Percentiles rank a stretch among this genome's conserved stretches.
These are phyloP conservation scores for Podospora conica DNA, from an alignment of 495 filamentous ascomycete species.

Conservation along the genomic window DNA sequence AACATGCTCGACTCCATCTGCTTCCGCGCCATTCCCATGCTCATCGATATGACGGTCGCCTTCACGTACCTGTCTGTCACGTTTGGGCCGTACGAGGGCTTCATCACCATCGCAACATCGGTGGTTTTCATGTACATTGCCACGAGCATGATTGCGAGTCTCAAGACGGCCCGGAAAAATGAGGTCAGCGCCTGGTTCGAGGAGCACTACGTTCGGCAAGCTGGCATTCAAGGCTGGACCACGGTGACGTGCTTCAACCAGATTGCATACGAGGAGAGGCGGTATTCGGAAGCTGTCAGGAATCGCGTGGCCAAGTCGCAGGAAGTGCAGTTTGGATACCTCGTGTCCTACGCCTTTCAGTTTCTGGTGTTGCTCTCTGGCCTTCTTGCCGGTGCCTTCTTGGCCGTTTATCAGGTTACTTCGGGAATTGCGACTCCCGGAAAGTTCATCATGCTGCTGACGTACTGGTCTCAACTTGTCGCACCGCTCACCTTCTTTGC, in stretches of 20 bases:
- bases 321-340: constrained; percentile 36
- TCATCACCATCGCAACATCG: constrained; percentile 58
- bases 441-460: constrained; percentile 62
- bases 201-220: constrained; percentile 55
- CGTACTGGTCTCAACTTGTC: constrained; percentile 63
- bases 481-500: constrained; percentile 60
- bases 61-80: constrained; percentile 61
- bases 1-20: constrained; percentile 59
- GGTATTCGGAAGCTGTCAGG: constrained; percentile 49
- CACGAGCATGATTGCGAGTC: constrained; percentile 43
- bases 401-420: constrained; percentile 63
- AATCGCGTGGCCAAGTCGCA: constrained; percentile 37
- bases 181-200: constrained; percentile 42
- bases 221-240: constrained; percentile 61
- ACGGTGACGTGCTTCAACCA: constrained; percentile 71
- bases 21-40: constrained; percentile 62
- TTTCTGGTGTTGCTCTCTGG: constrained; percentile 57
- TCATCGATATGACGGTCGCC: constrained; percentile 64
- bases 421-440: constrained; percentile 53
- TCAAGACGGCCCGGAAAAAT: constrained; percentile 29
- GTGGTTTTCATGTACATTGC: constrained; percentile 59
- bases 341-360: constrained; percentile 47
- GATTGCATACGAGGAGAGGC: constrained; percentile 55
- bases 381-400: constrained; percentile 54
- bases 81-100: constrained; percentile 69